Evolutionary conservation across 352 stramenopile genomes (phyloP), one percentile per base, ranked within the genome.

Genomic region (Pythium chondricola): DNA sequence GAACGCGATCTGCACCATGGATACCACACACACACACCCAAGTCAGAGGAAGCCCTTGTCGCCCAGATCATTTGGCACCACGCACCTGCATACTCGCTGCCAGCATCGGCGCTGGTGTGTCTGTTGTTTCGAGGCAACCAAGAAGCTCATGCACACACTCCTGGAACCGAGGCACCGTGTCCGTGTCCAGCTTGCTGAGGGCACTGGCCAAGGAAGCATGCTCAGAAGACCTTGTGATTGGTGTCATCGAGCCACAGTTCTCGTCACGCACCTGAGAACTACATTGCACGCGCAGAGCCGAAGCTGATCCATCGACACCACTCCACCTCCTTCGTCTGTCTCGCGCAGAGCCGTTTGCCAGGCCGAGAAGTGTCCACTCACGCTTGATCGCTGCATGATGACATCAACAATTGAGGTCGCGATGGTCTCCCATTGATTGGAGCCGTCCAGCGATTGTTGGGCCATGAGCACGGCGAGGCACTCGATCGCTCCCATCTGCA

Each of bases 401-500:
- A n/a, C n/a, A n/a, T n/a, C n/a, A n/a, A n/a, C n/a, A n/a, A n/a
- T n/a, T n/a, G n/a, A n/a, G n/a, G n/a, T n/a, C n/a, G n/a, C n/a
- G n/a, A n/a, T n/a, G n/a, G n/a, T n/a, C n/a, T n/a, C n/a, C n/a
- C n/a, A n/a, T n/a, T 36, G 33, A 9, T 44, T 25, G 14, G 24
- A 11, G 16, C 5, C 2, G 21, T 13, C 31, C 6, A 31, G 17
- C 1, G 25, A 27, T 8, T 41, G 36, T 2, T 27, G 29, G 5
- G 21, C 22, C 2, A 84, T 40, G n/a, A 88, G 58, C 24, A 83
- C 44, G 2, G 73, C 72, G 16, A 81, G 52, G 38, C 73, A 85
- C 45, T 89, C 78, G 52, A 89, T 87, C 25, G 75, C 74, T 20
- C 78, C 78, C 24, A 79, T 64, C 45, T 89, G 75, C 10, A 89